A percentile compares a stretch with the other conserved stretches of the same genome.
These are phyloP conservation scores for Erodium moschatum DNA, from an alignment of 441 rosid genomes.

Conservation along the genomic window DNA sequence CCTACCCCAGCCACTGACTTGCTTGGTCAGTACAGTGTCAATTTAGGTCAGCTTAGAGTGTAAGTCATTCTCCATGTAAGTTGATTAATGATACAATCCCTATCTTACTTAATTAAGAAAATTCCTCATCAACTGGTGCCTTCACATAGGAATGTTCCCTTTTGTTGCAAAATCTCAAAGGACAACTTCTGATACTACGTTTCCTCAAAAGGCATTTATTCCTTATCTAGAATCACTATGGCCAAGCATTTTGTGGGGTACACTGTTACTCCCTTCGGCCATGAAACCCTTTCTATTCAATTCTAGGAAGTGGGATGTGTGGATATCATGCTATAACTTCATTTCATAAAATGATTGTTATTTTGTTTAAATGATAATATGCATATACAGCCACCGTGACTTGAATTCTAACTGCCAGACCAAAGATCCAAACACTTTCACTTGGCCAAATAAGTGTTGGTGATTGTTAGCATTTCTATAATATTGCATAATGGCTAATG, in stretches of 20 bases:
- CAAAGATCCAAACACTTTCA: too few species aligned
- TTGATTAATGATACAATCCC: not conserved
- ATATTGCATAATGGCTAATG: not conserved
- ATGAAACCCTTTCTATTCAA: not conserved
- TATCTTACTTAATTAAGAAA: not conserved
- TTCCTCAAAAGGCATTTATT: not conserved
- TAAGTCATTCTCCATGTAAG: not conserved
- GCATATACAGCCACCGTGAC: too few species aligned
- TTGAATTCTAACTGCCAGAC: too few species aligned
- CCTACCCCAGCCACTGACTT: not conserved
- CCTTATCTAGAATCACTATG: not conserved
- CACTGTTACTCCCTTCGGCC: not conserved
- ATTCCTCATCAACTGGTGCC: not conserved
- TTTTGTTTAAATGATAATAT: too few species aligned
- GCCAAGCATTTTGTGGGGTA: not conserved
- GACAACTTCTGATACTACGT: not conserved
- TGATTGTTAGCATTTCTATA: not conserved
- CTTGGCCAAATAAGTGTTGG: too few species aligned
- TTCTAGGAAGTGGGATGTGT: not conserved
- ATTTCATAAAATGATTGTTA: not conserved
- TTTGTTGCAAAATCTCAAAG: not conserved
- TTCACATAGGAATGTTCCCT: not conserved
- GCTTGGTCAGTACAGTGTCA: not conserved
- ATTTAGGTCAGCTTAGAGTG: too few species aligned
- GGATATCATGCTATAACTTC: not conserved